Conservation (phyloP, 2,329 filamentous ascomycete species). For the Alternaria sp. region DNA sequence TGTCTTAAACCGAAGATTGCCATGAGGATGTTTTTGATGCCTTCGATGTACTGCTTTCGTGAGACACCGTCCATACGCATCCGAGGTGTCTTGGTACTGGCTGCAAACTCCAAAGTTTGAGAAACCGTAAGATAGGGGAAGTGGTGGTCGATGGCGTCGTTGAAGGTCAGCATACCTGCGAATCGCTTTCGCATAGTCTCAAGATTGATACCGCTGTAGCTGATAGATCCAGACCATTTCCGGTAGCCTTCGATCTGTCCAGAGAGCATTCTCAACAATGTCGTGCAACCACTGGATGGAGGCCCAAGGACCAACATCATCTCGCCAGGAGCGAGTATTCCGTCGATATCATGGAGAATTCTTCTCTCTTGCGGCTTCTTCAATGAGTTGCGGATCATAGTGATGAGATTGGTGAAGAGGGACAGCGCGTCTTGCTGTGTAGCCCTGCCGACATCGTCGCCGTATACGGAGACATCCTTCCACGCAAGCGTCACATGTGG, state of each 20-base stretch:
- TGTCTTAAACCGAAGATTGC: slow-evolving; percentile 55
- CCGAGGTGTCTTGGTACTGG: slow-evolving; percentile 67
- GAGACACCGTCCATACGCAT: neutral
- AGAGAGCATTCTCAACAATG: slow-evolving; percentile 64
- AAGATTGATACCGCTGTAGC: neutral
- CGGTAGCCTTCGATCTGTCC: neutral
- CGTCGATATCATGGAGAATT: neutral
- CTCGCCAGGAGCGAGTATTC: slow-evolving; percentile 43
- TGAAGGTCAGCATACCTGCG: slow-evolving; percentile 62
- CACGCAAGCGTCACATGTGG: neutral
- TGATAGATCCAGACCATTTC: neutral
- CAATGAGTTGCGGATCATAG: neutral
- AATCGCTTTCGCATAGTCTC: neutral
- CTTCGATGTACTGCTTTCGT: neutral
- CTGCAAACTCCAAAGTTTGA: slow-evolving; percentile 81
- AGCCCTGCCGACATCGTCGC: neutral
- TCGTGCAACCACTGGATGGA: slow-evolving; percentile 65
- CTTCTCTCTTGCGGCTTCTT: neutral
- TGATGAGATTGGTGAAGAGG: neutral
- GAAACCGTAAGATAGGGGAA: slow-evolving; percentile 82
- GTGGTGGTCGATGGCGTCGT: slow-evolving; percentile 84
- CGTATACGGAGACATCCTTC: neutral
- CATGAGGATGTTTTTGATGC: neutral
- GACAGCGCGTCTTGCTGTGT: neutral
- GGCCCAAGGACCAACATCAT: slow-evolving; percentile 51